Evolutionary conservation across 768 basidiomycete genomes (phyloP), one percentile per base, ranked within the genome.

Genomic region (Collybiopsis luxurians): DNA sequence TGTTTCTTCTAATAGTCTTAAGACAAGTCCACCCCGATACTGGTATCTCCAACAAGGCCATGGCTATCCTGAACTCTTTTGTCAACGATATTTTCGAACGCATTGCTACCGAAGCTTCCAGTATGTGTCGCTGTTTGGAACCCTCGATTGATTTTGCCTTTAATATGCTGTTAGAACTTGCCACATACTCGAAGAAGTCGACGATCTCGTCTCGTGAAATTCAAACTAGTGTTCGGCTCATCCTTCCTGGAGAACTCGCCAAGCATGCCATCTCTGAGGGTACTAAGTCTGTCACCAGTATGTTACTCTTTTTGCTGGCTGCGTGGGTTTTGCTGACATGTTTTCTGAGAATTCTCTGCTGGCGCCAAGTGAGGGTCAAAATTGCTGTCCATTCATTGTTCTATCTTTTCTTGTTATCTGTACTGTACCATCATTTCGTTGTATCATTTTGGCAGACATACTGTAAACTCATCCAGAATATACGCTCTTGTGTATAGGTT

Each of bases 181-280:
- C 95, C 55, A 84, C 92, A 1, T 98, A 98, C 82, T 97, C 95
- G 55, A 96, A 98, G 85, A 96, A 97, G 76, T 97, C 96, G 2
- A 98, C 96, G 43, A 98, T 98, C 72, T 96, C 95, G 19, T 97
- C 94, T 23, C 91, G 96, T 58, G 96, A 98, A 75, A 98, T 98
- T 68, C 96, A 98, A 75, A 98, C 96, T 28, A 83, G 92, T 39
- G 95, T 97, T 50, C 90, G 95, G 56, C 82, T 96, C 44, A 97
- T 98, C 68, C 87, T 98, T 26, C 95, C 95, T 59, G 96, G 95
- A 75, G 95, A 98, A 76, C 85, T 98, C 43, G 91, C 95, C 68
- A 98, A 98, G 81, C 96, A 98, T 71, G 96, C 96, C 55, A 97
- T 98, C 72, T 96, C 94, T 26, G 96, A 98, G 74, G 96, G 96